Conservation (phyloP, 345 rosid genomes). For the Rhodamnia argentea region DNA sequence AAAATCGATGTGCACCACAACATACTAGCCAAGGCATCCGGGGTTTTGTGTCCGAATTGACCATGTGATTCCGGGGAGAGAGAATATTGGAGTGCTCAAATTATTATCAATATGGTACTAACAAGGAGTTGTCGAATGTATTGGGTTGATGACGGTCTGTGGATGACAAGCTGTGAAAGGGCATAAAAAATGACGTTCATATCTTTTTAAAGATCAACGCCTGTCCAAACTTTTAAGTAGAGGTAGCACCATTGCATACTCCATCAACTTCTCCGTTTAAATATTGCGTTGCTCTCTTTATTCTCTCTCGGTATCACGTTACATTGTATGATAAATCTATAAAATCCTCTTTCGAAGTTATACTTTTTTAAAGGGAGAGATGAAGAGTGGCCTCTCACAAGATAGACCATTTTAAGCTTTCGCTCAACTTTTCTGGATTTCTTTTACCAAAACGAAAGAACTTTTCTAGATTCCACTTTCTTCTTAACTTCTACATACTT, state of each 20-base stretch:
- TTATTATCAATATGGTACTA: too few relatives aligned
- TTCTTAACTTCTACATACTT: neutral
- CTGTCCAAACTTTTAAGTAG: neutral
- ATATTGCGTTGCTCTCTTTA: neutral
- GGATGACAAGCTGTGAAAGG: too few relatives aligned
- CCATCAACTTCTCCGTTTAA: neutral
- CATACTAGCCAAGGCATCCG: too few relatives aligned
- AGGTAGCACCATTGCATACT: neutral
- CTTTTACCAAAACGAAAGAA: neutral
- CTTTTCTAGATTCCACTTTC: neutral
- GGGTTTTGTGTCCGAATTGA: too few relatives aligned
- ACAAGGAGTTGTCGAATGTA: too few relatives aligned
- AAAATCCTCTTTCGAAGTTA: neutral
- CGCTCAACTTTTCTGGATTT: neutral
- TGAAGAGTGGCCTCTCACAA: neutral
- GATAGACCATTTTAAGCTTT: neutral
- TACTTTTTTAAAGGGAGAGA: neutral
- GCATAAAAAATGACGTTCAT: too few relatives aligned
- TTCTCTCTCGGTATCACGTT: neutral
- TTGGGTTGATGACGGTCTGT: too few relatives aligned
- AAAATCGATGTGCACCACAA: too few relatives aligned
- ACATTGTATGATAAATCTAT: neutral
- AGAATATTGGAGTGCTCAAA: too few relatives aligned
- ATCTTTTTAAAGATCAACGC: too few relatives aligned
- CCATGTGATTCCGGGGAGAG: too few relatives aligned